phyloP scores from a whole-genome alignment of 352 stramenopile genomes.

The Globisporangium cederbergense region DNA sequence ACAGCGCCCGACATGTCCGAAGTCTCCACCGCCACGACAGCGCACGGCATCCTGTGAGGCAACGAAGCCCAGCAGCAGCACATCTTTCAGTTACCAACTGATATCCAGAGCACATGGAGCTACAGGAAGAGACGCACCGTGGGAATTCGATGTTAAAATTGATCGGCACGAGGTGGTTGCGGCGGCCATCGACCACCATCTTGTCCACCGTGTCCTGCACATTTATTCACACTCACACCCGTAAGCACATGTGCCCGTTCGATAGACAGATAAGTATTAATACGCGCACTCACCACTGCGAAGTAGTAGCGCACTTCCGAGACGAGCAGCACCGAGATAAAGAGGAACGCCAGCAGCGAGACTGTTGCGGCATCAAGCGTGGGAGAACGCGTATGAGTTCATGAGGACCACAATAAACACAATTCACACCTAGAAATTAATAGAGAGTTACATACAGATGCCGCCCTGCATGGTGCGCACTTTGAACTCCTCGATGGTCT shows the following conservation, averaged over 20 bases:
- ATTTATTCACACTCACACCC: neutral
- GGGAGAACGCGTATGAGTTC: slow-evolving; percentile 1
- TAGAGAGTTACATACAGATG: slow-evolving; percentile 42
- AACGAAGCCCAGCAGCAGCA: neutral
- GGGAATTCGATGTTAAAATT: slow-evolving; percentile 84
- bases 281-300: slow-evolving; percentile 27
- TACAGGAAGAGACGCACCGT: slow-evolving; percentile 23
- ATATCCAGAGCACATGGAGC: neutral
- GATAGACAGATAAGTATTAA: neutral
- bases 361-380: slow-evolving; percentile 28
- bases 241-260: neutral
- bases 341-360: slow-evolving; percentile 65
- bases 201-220: slow-evolving; percentile 75
- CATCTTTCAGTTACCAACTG: neutral
- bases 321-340: slow-evolving; percentile 60
- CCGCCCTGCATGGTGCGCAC: slow-evolving; percentile 79
- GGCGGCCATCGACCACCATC: slow-evolving; percentile 77
- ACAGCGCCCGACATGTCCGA: slow-evolving; percentile 63
- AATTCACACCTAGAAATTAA: neutral
- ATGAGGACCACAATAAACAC: neutral
- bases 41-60: slow-evolving; percentile 62
- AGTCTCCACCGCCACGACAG: slow-evolving; percentile 67
- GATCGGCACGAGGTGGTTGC: slow-evolving; percentile 67
- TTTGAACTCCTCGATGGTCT: slow-evolving; percentile 89
- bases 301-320: slow-evolving; percentile 83